Evolutionary conservation across 768 basidiomycete species (phyloP).

Genomic region (Trametes maxima): DNA sequence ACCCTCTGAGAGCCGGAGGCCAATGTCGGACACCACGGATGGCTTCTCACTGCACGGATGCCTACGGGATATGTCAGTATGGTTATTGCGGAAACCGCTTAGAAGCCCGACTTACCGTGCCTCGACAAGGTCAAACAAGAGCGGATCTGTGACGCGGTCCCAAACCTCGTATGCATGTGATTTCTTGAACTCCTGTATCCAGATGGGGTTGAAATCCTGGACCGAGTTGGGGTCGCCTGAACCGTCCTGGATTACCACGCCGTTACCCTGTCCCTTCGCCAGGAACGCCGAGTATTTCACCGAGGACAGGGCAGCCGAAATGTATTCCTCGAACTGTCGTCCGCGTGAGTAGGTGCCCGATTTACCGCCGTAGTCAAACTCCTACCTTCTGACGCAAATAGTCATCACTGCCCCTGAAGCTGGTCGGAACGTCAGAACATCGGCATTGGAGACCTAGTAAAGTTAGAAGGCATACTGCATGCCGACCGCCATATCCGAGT

Average conservation of each 20-base stretch:
- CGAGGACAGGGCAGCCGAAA: constrained; percentile 82
- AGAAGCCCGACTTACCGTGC: constrained; percentile 60
- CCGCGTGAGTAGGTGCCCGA: not conserved
- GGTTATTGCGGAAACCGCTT: constrained; percentile 2
- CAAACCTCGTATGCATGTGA: constrained; percentile 90
- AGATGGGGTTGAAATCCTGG: constrained; percentile 85
- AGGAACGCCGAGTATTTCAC: constrained; percentile 91
- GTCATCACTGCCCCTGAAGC: constrained; percentile 96
- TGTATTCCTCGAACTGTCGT: constrained; percentile 87
- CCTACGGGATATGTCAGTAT: constrained; percentile 40
- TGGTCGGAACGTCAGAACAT: constrained; percentile 30
- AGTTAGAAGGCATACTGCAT: constrained; percentile 62
- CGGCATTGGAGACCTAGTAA: not conserved
- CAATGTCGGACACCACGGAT: constrained; percentile 87
- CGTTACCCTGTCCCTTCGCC: constrained; percentile 60
- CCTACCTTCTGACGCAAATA: constrained; percentile 83
- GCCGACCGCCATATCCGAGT: constrained; percentile 53
- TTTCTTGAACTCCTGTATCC: constrained; percentile 86
- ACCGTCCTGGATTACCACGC: constrained; percentile 70
- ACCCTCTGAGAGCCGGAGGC: constrained; percentile 89
- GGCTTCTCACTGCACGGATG: constrained; percentile 95
- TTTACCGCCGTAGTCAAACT: not conserved
- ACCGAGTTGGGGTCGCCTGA: constrained; percentile 58
- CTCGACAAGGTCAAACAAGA: constrained; percentile 94
- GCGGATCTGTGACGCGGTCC: constrained; percentile 88